A percentile compares a stretch with the other conserved stretches of the same genome.
Evolutionary conservation across 768 basidiomycete species (phyloP).

Genomic region (Xerocomellus dryophilus): DNA sequence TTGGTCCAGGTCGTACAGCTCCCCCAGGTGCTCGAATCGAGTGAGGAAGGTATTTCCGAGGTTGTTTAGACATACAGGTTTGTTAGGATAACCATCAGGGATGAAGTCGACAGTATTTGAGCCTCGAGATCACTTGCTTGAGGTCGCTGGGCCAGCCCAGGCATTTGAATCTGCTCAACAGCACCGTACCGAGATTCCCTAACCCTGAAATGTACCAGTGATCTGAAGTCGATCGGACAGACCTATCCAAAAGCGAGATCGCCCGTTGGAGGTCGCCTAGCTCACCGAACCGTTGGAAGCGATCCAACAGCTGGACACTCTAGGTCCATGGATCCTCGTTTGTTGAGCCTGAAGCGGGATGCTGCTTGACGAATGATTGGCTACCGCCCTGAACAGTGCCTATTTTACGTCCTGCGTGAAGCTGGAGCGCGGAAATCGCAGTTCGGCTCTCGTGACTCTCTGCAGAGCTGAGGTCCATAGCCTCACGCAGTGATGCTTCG

Average conservation of each 20-base stretch:
- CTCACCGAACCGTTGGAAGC: not conserved
- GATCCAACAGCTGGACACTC: not conserved
- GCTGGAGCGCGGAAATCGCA: not conserved
- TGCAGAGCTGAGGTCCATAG: not conserved
- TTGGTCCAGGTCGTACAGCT: not conserved
- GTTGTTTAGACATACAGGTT: not conserved
- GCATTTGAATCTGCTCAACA: not conserved
- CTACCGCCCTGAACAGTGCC: not conserved
- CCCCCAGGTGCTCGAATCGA: not conserved
- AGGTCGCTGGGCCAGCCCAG: not conserved
- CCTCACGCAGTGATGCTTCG: not conserved
- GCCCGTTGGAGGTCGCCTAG: slow-evolving; percentile 1
- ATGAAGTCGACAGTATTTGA: not conserved
- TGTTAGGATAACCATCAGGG: not conserved
- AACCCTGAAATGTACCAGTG: not conserved
- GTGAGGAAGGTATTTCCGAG: not conserved
- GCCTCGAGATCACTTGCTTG: not conserved
- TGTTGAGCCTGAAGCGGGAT: not conserved
- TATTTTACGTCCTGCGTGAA: not conserved
- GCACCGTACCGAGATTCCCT: not conserved
- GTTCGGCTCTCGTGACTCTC: not conserved
- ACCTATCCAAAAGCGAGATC: not conserved
- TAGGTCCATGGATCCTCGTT: not conserved
- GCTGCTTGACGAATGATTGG: not conserved
- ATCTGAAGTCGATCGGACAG: not conserved